A percentile compares a stretch with the other conserved stretches of the same genome.
Conservation (phyloP, 306 rosid species). For the Geum urbanum region DNA sequence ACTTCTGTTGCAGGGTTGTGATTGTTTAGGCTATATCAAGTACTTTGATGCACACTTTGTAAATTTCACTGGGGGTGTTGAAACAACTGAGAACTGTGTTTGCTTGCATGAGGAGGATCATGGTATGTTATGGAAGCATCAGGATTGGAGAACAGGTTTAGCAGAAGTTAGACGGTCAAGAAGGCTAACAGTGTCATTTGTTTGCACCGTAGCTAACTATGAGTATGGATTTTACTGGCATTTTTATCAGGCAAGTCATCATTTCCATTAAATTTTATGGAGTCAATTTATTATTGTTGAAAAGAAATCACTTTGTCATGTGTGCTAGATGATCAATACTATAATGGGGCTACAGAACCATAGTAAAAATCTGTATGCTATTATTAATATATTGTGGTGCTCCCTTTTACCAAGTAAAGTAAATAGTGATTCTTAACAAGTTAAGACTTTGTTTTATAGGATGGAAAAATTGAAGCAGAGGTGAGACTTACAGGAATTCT, state of each 20-base stretch:
- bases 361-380: conserved; percentile 6
- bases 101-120: conserved; percentile 85
- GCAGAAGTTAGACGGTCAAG: conserved; percentile 81
- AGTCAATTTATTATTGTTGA: conserved; percentile 12
- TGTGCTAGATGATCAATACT: conserved; percentile 1
- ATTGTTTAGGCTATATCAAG: conserved; percentile 71
- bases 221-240: conserved; percentile 84
- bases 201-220: conserved; percentile 82
- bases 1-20: conserved; percentile 59
- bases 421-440: neutral
- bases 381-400: neutral
- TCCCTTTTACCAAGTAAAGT: conserved; percentile 4
- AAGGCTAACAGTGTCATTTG: conserved; percentile 67
- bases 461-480: conserved; percentile 83
- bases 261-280: neutral
- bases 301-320: conserved; percentile 12
- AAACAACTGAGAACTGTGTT: conserved; percentile 77
- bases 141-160: conserved; percentile 82
- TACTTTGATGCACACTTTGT: conserved; percentile 73
- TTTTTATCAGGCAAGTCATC: conserved; percentile 69
- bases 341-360: conserved; percentile 7
- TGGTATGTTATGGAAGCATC: conserved; percentile 83
- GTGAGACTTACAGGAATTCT: conserved; percentile 77
- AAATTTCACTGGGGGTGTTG: conserved; percentile 71
- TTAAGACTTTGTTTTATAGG: conserved; percentile 37